These are phyloP conservation scores for Acmispon strigosus DNA, from an alignment of 306 rosid species.

Conservation along the genomic window DNA sequence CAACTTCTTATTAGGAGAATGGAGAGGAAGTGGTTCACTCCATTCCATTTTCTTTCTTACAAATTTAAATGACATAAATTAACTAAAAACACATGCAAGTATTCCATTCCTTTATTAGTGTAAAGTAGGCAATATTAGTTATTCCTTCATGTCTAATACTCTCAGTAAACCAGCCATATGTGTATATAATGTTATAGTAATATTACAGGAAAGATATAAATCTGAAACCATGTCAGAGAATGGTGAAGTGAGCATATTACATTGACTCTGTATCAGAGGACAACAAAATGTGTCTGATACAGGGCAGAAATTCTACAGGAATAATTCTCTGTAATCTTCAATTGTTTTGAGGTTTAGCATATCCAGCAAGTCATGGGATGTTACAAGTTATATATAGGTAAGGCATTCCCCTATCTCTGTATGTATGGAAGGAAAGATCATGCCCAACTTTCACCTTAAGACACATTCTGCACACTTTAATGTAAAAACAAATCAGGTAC, in stretches of 20 bases:
- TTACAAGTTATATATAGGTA: not conserved
- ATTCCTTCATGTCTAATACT: not conserved
- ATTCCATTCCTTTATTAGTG: slow-evolving; percentile 1
- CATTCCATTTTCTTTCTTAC: not conserved
- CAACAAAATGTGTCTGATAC: not conserved
- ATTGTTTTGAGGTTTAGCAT: not conserved
- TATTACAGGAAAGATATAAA: not conserved
- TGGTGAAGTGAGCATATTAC: not conserved
- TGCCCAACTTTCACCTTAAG: slow-evolving; percentile 2
- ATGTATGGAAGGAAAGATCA: not conserved
- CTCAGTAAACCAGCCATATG: not conserved
- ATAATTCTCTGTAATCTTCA: not conserved
- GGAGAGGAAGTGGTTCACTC: not conserved
- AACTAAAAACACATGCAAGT: not conserved
- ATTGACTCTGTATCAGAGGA: not conserved
- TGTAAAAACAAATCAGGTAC: not conserved
- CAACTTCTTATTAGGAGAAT: not conserved
- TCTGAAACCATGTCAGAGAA: not conserved
- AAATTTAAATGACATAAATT: not conserved
- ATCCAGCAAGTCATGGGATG: not conserved
- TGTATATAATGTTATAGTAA: not conserved
- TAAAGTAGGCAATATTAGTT: too few species aligned
- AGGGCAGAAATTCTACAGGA: not conserved
- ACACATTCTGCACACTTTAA: not conserved
- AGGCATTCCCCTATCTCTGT: not conserved